phyloP scores from a whole-genome alignment of 352 stramenopile species.

The Globisporangium okanoganense region DNA sequence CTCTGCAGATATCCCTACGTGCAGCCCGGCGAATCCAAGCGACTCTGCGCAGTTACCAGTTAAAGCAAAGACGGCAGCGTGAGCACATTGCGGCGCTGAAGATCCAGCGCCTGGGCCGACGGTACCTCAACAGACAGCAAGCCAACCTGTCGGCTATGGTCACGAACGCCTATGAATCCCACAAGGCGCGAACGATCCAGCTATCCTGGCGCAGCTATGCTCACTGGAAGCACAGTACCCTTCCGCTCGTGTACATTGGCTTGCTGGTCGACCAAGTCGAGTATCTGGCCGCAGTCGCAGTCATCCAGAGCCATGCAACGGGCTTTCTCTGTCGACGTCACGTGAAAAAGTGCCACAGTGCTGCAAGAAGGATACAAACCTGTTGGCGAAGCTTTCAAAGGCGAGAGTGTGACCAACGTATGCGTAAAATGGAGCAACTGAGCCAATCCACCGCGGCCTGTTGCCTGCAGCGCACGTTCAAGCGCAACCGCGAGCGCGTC shows the following conservation, averaged over 20 bases:
- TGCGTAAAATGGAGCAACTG: slow-evolving; percentile 25
- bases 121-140: neutral
- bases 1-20: slow-evolving; percentile 7
- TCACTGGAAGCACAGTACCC: slow-evolving; percentile 21
- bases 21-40: slow-evolving; percentile 27
- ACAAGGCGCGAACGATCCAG: slow-evolving; percentile 27
- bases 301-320: slow-evolving; percentile 37
- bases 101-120: slow-evolving; percentile 23
- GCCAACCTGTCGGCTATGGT: neutral
- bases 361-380: slow-evolving; percentile 31
- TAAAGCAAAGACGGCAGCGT: neutral
- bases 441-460: slow-evolving; percentile 30
- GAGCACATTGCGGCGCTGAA: neutral
- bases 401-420: slow-evolving; percentile 15
- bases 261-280: slow-evolving; percentile 43
- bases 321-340: slow-evolving; percentile 42
- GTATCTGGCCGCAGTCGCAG: slow-evolving; percentile 33
- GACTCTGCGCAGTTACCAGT: slow-evolving; percentile 13
- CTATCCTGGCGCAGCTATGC: slow-evolving; percentile 26
- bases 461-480: slow-evolving; percentile 50
- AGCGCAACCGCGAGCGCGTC: slow-evolving; percentile 22
- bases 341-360: slow-evolving; percentile 20
- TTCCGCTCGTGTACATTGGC: slow-evolving; percentile 20
- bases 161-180: slow-evolving; percentile 9
- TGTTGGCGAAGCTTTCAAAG: slow-evolving; percentile 25